These are phyloP conservation scores for Dothistroma pini DNA, from an alignment of 2,329 filamentous ascomycete species.

Conservation along the genomic window DNA sequence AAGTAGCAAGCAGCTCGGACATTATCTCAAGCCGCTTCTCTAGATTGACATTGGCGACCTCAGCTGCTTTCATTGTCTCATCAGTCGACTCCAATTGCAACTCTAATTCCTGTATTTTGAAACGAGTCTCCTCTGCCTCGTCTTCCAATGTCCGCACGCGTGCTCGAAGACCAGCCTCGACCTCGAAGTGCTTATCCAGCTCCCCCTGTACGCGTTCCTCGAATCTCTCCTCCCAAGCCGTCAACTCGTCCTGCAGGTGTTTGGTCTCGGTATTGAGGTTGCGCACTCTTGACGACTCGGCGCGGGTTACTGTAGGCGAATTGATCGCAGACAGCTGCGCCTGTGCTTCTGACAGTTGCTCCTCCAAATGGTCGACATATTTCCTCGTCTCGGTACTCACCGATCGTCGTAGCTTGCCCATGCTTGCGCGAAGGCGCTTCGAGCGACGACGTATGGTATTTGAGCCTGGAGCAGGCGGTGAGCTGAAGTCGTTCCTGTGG, in stretches of 20 bases:
- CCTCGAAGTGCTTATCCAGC: constrained; percentile 28
- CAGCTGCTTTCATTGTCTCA: constrained; percentile 33
- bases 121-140: constrained; percentile 28
- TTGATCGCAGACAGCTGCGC: constrained; percentile 38
- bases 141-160: constrained; percentile 31
- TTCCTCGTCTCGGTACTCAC: constrained; percentile 41
- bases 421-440: constrained; percentile 18
- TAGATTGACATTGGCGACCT: constrained; percentile 37
- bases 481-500: constrained; percentile 14
- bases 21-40: constrained; percentile 39
- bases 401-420: constrained; percentile 29
- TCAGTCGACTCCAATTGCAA: constrained; percentile 30
- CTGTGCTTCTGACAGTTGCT: constrained; percentile 42
- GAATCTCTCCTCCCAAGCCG: constrained; percentile 38
- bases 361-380: constrained; percentile 50
- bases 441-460: constrained; percentile 7
- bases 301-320: constrained; percentile 39
- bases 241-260: constrained; percentile 35
- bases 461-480: constrained; percentile 19
- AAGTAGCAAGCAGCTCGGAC: constrained; percentile 37
- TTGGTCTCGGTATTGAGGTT: constrained; percentile 34
- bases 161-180: constrained; percentile 30
- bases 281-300: constrained; percentile 38
- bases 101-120: constrained; percentile 35
- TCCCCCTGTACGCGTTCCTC: constrained; percentile 36